Base-by-base conservation (phyloP, 1,284 basidiomycete genomes). In the Rhizopogon hawkerae region DNA sequence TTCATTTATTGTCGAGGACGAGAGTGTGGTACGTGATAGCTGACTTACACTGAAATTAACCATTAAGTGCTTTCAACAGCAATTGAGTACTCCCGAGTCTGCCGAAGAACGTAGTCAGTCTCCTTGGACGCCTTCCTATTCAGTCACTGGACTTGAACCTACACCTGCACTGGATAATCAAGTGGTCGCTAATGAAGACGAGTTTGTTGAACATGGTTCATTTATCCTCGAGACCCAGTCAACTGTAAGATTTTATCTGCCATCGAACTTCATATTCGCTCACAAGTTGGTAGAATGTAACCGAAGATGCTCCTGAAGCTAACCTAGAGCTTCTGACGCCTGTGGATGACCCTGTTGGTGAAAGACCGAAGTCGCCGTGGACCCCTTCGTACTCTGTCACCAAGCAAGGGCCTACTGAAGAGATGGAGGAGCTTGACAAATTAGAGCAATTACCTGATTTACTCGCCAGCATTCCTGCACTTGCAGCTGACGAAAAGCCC, bases 71-170 rank as follows among this genome's bases (percentile, higher is more conserved):
- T 23, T n/a, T 38, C 29, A 33, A 47, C 34, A 49, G 18, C 29
- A 43, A n/a, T 21, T 31, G 29, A 4, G 29, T 18, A 13, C 48
- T 16, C 16, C 46, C 26, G 43, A 26, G 10, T 10, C 23, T 23
- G 46, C 13, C 18, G 18, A 23, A 48, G 41, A 38, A 24, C 57
- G 57, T 9, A 62, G 63, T 2, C 63, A 60, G 50, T 67, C 63
- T 11, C 64, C 67, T 18, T n/a, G 61, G 61, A 62, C 59, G n/a
- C 59, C 57, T 6, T 62, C 61, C 18, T 63, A 63, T 42, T 58
- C 67, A 16, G 58, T 55, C 35, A 49, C 51, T 47, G 26, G 46
- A 36, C 35, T 39, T 33, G 16, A 38, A n/a, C 34, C 29, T 18
- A 10, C 35, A 35, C 29, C 42, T 35, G 35, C 39, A 14, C 11